These are phyloP conservation scores for Exsudoporus frostii DNA, from an alignment of 768 basidiomycete genomes.

Conservation along the genomic window DNA sequence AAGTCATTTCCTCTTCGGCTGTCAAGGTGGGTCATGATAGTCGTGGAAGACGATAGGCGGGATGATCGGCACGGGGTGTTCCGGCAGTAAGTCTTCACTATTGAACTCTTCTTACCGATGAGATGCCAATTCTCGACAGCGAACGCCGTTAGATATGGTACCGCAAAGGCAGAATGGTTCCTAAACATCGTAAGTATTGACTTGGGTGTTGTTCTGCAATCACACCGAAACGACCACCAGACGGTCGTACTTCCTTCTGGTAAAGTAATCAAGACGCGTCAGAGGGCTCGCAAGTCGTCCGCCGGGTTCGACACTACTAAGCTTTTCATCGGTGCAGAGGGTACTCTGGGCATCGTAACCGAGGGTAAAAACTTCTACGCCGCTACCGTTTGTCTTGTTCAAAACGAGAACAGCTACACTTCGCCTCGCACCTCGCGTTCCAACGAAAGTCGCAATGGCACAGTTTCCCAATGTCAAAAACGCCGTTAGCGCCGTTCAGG, in stretches of 20 bases:
- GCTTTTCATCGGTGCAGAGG: slow-evolving; percentile 87
- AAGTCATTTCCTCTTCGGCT: slow-evolving; percentile 22
- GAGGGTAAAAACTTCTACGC: slow-evolving; percentile 47
- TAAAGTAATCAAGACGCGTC: slow-evolving; percentile 83
- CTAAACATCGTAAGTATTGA: slow-evolving; percentile 60
- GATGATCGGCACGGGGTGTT: slow-evolving; percentile 86
- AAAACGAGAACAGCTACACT: slow-evolving; percentile 58
- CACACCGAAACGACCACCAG: slow-evolving; percentile 32
- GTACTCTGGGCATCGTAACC: slow-evolving; percentile 86
- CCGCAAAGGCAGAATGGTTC: slow-evolving; percentile 87
- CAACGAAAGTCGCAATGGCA: slow-evolving; percentile 84
- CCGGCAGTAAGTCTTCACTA: slow-evolving; percentile 58
- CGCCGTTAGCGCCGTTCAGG: slow-evolving; percentile 79
- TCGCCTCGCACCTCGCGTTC: slow-evolving; percentile 74
- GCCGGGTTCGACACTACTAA: slow-evolving; percentile 88
- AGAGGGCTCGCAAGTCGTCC: slow-evolving; percentile 76
- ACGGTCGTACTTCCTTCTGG: slow-evolving; percentile 84
- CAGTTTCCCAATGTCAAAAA: slow-evolving; percentile 77
- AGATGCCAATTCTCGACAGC: slow-evolving; percentile 36
- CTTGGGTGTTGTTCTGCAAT: neutral
- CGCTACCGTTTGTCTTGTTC: neutral
- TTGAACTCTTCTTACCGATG: neutral
- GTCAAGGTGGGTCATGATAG: slow-evolving; percentile 8
- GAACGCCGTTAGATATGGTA: slow-evolving; percentile 83
- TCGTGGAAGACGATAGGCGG: slow-evolving; percentile 70